phyloP scores from a whole-genome alignment of 1,284 basidiomycete species.

The Fereydounia khargensis region DNA sequence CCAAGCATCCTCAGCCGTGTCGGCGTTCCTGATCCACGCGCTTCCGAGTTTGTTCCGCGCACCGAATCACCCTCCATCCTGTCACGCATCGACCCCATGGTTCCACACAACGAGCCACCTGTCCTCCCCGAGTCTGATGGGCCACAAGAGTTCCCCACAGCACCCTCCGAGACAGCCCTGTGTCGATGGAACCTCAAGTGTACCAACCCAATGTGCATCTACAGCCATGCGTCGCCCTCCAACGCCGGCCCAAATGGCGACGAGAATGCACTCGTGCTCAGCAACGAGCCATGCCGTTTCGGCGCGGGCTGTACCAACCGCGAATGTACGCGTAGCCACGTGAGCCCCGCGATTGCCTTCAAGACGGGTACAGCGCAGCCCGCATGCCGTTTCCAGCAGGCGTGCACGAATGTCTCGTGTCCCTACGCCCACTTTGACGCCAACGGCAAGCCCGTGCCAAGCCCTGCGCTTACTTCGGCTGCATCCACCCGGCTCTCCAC shows the following conservation, averaged over 20 bases:
- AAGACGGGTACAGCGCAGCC: not conserved
- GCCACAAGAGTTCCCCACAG: constrained; percentile 28
- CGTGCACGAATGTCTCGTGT: constrained; percentile 25
- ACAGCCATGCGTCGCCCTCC: constrained; percentile 48
- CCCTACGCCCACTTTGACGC: constrained; percentile 20
- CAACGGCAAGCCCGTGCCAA: constrained; percentile 5
- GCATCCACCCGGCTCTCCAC: not conserved
- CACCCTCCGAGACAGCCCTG: constrained; percentile 31
- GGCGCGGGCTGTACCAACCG: constrained; percentile 39
- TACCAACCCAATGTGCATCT: constrained; percentile 51
- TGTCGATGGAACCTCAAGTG: constrained; percentile 48
- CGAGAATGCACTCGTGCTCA: constrained; percentile 44
- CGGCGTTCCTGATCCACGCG: constrained; percentile 48
- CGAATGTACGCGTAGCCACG: constrained; percentile 49
- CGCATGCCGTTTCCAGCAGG: constrained; percentile 17
- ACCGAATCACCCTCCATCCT: constrained; percentile 28
- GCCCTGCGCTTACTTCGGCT: not conserved
- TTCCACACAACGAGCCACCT: constrained; percentile 36
- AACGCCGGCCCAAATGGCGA: constrained; percentile 32
- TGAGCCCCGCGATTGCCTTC: constrained; percentile 43
- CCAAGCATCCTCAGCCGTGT: constrained; percentile 49
- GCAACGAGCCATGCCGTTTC: constrained; percentile 37
- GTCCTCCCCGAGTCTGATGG: not conserved
- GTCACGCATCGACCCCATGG: constrained; percentile 47
- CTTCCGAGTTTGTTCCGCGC: constrained; percentile 40